Conservation (phyloP, 306 rosid genomes). For the Luffa aegyptiaca region DNA sequence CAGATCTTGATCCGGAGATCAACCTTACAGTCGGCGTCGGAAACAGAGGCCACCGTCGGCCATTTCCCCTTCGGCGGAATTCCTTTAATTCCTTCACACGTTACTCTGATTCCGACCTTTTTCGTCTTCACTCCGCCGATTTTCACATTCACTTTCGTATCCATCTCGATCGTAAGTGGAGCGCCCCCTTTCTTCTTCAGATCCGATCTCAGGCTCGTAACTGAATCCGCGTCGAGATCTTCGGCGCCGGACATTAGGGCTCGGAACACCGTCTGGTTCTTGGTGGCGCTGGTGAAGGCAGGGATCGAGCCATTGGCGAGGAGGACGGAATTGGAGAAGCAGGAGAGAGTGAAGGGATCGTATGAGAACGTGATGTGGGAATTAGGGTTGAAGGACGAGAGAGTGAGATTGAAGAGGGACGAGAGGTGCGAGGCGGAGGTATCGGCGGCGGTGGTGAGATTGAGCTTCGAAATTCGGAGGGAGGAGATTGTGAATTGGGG, state of each 20-base stretch:
- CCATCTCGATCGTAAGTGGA: conserved; percentile 63
- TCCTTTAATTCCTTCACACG: conserved; percentile 56
- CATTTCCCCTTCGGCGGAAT: conserved; percentile 60
- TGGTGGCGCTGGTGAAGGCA: conserved; percentile 44
- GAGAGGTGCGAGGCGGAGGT: conserved; percentile 55
- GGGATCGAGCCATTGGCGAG: conserved; percentile 68
- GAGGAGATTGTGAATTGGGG: conserved; percentile 77
- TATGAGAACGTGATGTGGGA: conserved; percentile 65
- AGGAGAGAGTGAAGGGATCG: conserved; percentile 42
- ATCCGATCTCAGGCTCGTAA: conserved; percentile 59
- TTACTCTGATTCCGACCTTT: conserved; percentile 78
- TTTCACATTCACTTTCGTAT: conserved; percentile 71
- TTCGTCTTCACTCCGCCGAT: conserved; percentile 57
- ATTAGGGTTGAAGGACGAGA: conserved; percentile 69
- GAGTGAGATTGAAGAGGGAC: conserved; percentile 62
- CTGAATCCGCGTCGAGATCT: conserved; percentile 64
- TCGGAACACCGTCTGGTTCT: conserved; percentile 60
- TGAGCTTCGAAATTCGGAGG: conserved; percentile 69
- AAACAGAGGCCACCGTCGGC: conserved; percentile 64
- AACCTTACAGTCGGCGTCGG: conserved; percentile 66
- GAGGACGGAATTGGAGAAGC: conserved; percentile 28
- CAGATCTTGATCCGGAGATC: conserved; percentile 98
- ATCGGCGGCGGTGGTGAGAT: conserved; percentile 60
- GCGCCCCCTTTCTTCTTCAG: conserved; percentile 56
- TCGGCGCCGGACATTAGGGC: conserved; percentile 27